phyloP scores from a whole-genome alignment of 2,329 filamentous ascomycete genomes.

The Xylaria sp. region DNA sequence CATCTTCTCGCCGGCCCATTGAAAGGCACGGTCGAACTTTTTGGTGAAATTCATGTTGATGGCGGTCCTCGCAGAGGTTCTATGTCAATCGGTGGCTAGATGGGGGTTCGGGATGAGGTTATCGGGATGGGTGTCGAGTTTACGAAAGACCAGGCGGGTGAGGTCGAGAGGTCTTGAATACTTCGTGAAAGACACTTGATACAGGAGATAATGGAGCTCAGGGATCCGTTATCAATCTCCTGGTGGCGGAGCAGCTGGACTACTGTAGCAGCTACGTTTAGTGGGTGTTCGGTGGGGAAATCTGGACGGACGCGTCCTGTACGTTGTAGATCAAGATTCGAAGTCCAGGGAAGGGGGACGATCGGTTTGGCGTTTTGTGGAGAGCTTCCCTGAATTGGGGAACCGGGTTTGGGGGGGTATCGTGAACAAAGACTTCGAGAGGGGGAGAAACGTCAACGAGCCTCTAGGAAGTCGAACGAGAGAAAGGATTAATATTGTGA shows the following conservation, averaged over 20 bases:
- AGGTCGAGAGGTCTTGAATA: not conserved
- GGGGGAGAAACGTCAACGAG: no score
- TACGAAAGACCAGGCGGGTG: not conserved
- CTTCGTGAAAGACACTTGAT: not conserved
- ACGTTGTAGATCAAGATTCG: not conserved
- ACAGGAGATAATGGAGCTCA: not conserved
- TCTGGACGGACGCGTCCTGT: not conserved
- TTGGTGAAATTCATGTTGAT: conserved; percentile 65
- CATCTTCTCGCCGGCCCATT: conserved; percentile 98
- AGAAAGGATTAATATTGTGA: not conserved
- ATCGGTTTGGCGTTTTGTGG: not conserved
- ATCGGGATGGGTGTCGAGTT: conserved; percentile 6
- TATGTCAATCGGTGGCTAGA: conserved; percentile 10
- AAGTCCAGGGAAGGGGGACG: not conserved
- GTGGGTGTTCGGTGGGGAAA: not conserved
- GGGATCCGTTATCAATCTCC: not conserved
- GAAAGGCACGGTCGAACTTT: conserved; percentile 93
- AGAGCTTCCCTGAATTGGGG: not conserved
- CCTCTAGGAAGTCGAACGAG: not conserved
- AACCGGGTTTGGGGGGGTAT: not conserved
- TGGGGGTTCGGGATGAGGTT: not conserved
- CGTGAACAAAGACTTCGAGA: not conserved
- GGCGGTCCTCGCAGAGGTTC: conserved; percentile 7
- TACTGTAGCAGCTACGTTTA: not conserved
- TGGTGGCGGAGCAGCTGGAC: not conserved